Evolutionary conservation across 805 yeast species (phyloP).

Genomic region (Geotrichum ghanense): DNA sequence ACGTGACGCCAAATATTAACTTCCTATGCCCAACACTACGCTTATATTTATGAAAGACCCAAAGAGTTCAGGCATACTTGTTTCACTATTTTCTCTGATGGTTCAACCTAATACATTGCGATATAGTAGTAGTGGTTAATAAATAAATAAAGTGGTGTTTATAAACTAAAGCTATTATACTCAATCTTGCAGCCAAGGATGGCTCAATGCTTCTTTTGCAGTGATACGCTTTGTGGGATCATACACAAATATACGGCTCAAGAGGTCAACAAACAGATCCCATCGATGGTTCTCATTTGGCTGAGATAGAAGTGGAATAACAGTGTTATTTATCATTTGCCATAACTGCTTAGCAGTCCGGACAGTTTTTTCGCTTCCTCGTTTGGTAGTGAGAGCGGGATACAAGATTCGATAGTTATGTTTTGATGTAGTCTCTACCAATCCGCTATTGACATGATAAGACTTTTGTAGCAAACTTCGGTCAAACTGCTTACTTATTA

Average conservation of each 20-base stretch:
- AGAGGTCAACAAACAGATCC: conserved; percentile 67
- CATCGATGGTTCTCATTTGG: conserved; percentile 50
- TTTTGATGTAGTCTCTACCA: conserved; percentile 10
- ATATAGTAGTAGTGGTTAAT: no score
- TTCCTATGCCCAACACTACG: no score
- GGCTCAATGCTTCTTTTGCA: conserved; percentile 65
- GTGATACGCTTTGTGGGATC: conserved; percentile 65
- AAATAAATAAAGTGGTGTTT: no score
- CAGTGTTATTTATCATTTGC: conserved; percentile 14
- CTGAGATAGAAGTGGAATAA: conserved; percentile 9
- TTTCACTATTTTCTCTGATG: no score
- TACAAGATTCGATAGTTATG: conserved; percentile 18
- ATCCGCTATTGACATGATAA: conserved; percentile 11
- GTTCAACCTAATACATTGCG: no score
- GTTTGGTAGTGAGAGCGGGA: conserved; percentile 29
- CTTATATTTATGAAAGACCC: no score
- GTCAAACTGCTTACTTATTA: conserved; percentile 40
- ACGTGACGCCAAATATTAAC: no score
- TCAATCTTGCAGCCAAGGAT: conserved; percentile 54
- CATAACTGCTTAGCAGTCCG: conserved; percentile 27
- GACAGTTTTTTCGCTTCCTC: conserved; percentile 25
- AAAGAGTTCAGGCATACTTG: no score
- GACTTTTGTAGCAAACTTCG: conserved; percentile 18
- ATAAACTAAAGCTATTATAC: no score
- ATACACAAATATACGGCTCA: conserved; percentile 52